Conservation (phyloP, 192 early-diverging fungal genomes). For the Entophlyctis helioformis region DNA sequence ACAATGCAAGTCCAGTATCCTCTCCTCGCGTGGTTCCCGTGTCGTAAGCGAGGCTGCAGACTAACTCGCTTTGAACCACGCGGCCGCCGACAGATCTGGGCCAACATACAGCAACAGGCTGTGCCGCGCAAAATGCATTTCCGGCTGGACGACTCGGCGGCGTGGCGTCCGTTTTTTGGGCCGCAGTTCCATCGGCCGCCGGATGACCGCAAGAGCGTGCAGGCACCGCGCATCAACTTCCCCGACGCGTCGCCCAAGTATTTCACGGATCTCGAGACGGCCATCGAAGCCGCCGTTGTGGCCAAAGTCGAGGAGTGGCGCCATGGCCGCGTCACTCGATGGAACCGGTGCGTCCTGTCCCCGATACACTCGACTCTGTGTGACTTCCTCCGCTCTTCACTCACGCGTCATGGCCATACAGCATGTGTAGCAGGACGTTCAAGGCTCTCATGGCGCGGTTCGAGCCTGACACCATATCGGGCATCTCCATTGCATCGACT, state of each 20-base stretch:
- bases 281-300: slow-evolving; percentile 7
- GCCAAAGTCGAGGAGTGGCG: slow-evolving; percentile 37
- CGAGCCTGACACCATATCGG: too few relatives aligned
- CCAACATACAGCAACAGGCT: slow-evolving; percentile 27
- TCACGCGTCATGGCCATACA: too few relatives aligned
- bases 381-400: too few relatives aligned
- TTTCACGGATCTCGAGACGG: not conserved
- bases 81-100: slow-evolving; percentile 29
- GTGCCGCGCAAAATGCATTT: slow-evolving; percentile 27
- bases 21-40: not conserved
- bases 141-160: slow-evolving; percentile 8
- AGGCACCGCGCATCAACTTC: slow-evolving; percentile 1
- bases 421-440: too few relatives aligned
- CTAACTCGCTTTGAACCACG: not conserved
- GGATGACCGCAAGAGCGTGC: too few relatives aligned
- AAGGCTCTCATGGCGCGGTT: too few relatives aligned
- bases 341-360: slow-evolving; percentile 30
- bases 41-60: not conserved
- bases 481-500: too few relatives aligned
- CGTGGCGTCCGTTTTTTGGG: slow-evolving; percentile 27
- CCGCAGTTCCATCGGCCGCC: too few relatives aligned
- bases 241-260: not conserved
- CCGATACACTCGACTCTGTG: too few relatives aligned
- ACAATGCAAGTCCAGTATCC: slow-evolving; percentile 26
- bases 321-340: slow-evolving; percentile 26